Conservation (phyloP, 2,329 filamentous ascomycete species). For the Elsinoe batatas region DNA sequence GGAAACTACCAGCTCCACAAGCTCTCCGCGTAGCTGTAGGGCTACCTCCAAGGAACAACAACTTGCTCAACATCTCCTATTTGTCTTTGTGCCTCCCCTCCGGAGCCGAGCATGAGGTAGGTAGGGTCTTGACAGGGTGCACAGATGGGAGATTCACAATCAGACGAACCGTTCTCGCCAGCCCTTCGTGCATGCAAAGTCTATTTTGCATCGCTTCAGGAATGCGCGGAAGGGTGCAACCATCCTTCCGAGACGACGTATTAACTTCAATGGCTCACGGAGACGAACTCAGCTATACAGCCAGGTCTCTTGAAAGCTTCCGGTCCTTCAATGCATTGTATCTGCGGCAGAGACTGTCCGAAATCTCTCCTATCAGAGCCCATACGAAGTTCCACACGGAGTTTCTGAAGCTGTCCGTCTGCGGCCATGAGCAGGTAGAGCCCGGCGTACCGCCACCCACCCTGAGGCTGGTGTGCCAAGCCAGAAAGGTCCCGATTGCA, state of each 20-base stretch:
- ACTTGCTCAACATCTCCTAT: conserved; percentile 21
- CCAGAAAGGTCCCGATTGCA: no score
- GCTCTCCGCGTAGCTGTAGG: not conserved
- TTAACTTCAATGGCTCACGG: conserved; percentile 10
- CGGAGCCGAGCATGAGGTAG: conserved; percentile 26
- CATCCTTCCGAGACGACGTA: conserved; percentile 21
- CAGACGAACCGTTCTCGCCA: not conserved
- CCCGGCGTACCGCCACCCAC: no score
- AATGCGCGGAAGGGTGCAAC: conserved; percentile 24
- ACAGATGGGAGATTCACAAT: conserved; percentile 12
- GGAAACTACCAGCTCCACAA: not conserved
- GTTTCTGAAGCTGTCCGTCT: no score
- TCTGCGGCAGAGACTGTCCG: no score
- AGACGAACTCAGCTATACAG: not conserved
- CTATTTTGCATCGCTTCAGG: conserved; percentile 21
- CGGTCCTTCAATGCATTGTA: no score
- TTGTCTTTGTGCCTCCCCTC: conserved; percentile 15
- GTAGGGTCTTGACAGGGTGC: conserved; percentile 26
- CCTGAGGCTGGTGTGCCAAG: no score
- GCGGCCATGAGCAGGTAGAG: no score
- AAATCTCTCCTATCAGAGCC: no score
- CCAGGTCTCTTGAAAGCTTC: no score
- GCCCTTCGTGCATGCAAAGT: conserved; percentile 9
- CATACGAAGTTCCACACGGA: no score
- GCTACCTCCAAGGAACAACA: conserved; percentile 17